Evolutionary conservation across 805 yeast species (phyloP).

Genomic region (Candida boidinii): DNA sequence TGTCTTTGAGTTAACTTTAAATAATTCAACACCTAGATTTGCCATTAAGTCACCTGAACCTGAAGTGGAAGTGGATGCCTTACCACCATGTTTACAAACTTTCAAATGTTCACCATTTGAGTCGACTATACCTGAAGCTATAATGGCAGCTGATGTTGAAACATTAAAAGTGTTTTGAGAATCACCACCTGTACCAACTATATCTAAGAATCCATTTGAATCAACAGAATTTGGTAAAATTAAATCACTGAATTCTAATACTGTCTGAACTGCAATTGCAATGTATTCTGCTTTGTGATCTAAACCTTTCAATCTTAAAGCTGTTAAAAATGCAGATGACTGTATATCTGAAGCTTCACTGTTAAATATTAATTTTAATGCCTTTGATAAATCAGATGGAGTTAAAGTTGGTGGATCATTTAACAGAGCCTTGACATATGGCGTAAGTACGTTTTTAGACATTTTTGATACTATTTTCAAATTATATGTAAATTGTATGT

Average conservation of each 20-base stretch:
- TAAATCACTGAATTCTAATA: constrained; percentile 53
- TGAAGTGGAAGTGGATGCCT: constrained; percentile 86
- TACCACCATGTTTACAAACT: constrained; percentile 95
- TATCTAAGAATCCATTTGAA: constrained; percentile 58
- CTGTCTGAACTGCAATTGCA: constrained; percentile 76
- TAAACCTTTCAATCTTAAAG: constrained; percentile 60
- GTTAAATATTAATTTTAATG: constrained; percentile 51
- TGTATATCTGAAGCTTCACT: constrained; percentile 62
- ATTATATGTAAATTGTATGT: too few species aligned
- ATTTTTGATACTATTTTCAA: too few species aligned
- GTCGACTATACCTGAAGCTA: constrained; percentile 71
- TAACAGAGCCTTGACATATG: constrained; percentile 59
- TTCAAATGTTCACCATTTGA: too few species aligned
- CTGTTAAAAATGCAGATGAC: constrained; percentile 71
- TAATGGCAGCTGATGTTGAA: constrained; percentile 89
- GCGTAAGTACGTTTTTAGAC: constrained; percentile 29
- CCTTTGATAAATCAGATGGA: constrained; percentile 55
- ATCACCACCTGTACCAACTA: constrained; percentile 99
- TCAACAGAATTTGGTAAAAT: constrained; percentile 39
- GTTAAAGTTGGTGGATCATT: constrained; percentile 52
- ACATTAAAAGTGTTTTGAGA: constrained; percentile 97
- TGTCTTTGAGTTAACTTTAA: constrained; percentile 52
- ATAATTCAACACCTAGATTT: constrained; percentile 74
- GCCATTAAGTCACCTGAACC: constrained; percentile 90
- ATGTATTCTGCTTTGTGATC: constrained; percentile 79